Percentiles rank a stretch among this genome's conserved stretches.
Evolutionary conservation across 1,139 yeast species (phyloP).

Genomic region (Meyerozyma athensensis): DNA sequence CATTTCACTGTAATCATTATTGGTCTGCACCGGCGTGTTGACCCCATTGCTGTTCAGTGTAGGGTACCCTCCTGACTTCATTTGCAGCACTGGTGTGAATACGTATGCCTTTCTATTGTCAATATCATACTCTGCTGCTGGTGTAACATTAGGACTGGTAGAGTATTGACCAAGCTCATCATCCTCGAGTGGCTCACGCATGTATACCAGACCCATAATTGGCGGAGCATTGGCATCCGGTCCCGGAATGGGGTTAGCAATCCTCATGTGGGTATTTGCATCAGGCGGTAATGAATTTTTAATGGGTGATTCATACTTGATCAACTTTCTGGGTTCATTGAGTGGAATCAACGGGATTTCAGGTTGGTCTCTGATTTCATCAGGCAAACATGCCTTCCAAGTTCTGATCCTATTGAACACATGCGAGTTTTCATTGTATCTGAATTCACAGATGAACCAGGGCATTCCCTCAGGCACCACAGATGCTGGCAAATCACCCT

Average conservation of each 20-base stretch:
- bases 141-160: slow-evolving; percentile 43
- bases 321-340: slow-evolving; percentile 57
- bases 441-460: slow-evolving; percentile 88
- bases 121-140: slow-evolving; percentile 62
- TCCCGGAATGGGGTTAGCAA: slow-evolving; percentile 81
- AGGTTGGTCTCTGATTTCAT: slow-evolving; percentile 81
- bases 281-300: slow-evolving; percentile 69
- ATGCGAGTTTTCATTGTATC: slow-evolving; percentile 88
- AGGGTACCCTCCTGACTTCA: slow-evolving; percentile 17
- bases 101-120: slow-evolving; percentile 37
- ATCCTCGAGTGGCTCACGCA: slow-evolving; percentile 66
- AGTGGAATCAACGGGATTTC: slow-evolving; percentile 70
- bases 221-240: slow-evolving; percentile 81
- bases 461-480: slow-evolving; percentile 68
- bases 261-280: slow-evolving; percentile 66
- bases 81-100: slow-evolving; percentile 45
- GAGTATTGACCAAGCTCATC: slow-evolving; percentile 79
- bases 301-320: slow-evolving; percentile 79
- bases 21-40: slow-evolving; percentile 22
- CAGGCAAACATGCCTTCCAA: slow-evolving; percentile 98
- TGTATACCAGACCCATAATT: slow-evolving; percentile 80
- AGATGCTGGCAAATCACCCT: slow-evolving; percentile 82
- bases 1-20: slow-evolving; percentile 16
- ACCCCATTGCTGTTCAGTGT: slow-evolving; percentile 26
- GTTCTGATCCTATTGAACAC: slow-evolving; percentile 92